Percentiles rank a stretch among this genome's conserved stretches.
These are phyloP conservation scores for Deinandra increscens DNA, from an alignment of 129 eudicot genomes.

Conservation along the genomic window DNA sequence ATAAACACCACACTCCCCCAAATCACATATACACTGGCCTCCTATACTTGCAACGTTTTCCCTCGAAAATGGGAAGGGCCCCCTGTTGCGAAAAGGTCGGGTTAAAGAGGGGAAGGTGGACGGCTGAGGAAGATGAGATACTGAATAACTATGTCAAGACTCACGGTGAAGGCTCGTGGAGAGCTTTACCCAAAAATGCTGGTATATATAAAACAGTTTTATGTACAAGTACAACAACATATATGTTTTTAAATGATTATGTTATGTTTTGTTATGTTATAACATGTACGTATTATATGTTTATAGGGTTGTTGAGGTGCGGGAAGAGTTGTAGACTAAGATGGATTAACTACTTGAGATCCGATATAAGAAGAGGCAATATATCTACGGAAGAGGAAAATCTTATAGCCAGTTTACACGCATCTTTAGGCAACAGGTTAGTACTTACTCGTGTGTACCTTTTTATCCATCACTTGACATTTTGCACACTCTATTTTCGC, in stretches of 20 bases:
- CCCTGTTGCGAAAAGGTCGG: slow-evolving; percentile 93
- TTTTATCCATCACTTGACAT: background rate
- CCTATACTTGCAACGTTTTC: background rate
- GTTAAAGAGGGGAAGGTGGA: slow-evolving; percentile 80
- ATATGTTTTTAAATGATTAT: background rate
- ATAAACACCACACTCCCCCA: background rate
- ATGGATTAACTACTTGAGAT: slow-evolving; percentile 85
- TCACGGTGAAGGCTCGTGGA: slow-evolving; percentile 89
- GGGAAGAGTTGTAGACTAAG: slow-evolving; percentile 89
- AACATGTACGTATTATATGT: background rate
- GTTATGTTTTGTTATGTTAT: background rate
- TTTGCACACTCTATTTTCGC: background rate
- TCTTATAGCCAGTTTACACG: slow-evolving; percentile 55
- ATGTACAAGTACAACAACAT: background rate
- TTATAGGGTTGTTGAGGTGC: slow-evolving; percentile 63
- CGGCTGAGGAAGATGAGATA: slow-evolving; percentile 65
- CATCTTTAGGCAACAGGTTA: slow-evolving; percentile 74
- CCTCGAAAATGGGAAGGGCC: slow-evolving; percentile 60
- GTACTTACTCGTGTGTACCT: background rate
- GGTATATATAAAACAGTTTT: no score
- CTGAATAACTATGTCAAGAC: slow-evolving; percentile 54
- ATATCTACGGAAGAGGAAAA: slow-evolving; percentile 61
- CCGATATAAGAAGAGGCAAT: slow-evolving; percentile 80
- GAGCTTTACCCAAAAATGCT: slow-evolving; percentile 88
- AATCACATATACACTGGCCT: background rate